Evolutionary conservation across 2,329 filamentous ascomycete species (phyloP), one percentile per base, ranked within the genome.

Genomic region (Incumbomyces delicatus): DNA sequence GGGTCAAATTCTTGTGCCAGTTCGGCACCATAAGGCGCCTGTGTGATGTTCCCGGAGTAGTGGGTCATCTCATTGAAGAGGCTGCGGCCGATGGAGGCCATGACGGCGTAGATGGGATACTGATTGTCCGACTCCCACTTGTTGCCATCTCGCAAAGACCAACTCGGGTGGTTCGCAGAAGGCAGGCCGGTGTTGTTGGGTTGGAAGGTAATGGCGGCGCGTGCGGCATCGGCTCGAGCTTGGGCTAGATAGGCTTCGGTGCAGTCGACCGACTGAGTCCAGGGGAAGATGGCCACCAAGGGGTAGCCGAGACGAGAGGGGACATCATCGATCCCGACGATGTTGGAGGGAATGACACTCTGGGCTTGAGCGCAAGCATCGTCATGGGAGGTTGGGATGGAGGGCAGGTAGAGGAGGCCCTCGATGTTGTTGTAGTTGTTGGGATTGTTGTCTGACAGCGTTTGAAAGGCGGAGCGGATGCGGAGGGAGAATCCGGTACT

Each of bases 321-420:
- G 13, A 95, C 76, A 58, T 92, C 75, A n/a, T 66, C 63, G 56
- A 77, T 75, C 13, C 83, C 78, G 11, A 87, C 94, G 46, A 80
- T 86, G 62, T 92, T 89, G 32, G 63, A 57, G 1, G 88, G 86
- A 7, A 95, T 74, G 55, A 95, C 73, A 55, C 74, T 64, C 34
- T 73, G 73, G 35, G 83, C 78, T 39, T 76, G 65, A 13, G 78
- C 69, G 60, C 73, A 72, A 67, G 89, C 95, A 0, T 72, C 66
- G 51, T 83, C 74, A 47, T 72, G 62, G 10, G 59, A 47, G 5
- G 66, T 61, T 16, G 42, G 41, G 34, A 95, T 72, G 50, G 81
- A 77, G 3, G 90, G 92, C 2, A 94, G 83, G 63, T 92, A 96
- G 48, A 96, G 74, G 13, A 95, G 76, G 51, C 90, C 90, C 53